Base-by-base conservation (phyloP, 2,329 filamentous ascomycete species). In the Hypoxylon sp. region DNA sequence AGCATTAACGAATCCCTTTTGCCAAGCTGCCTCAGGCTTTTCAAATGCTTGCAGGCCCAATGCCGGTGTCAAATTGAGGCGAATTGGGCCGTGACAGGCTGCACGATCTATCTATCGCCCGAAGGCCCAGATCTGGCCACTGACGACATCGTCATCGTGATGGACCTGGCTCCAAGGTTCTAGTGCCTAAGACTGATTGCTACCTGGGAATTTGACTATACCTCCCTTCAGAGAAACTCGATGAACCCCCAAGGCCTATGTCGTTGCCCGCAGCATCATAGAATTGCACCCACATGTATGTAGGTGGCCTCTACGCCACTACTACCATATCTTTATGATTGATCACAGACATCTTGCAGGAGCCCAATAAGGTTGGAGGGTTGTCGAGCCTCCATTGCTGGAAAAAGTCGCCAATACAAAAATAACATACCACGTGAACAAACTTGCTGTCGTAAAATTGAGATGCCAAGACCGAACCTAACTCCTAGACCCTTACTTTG, bases 341-440 rank as follows among this genome's bases (percentile, higher is more conserved):
- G 53, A 66, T 62, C 65, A 66, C 54, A 53, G 54, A 59, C 61
- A 25, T 17, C 44, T 40, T 48, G 78, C 60, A 53, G 60, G 54
- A 67, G 58, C 48, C 66, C 66, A 69, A 67, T 71, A 53, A 50
- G 57, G 22, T 54, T 35, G 35, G 37, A 64, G 42, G 59, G 54
- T 30, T 57, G 25, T 64, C 61, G 66, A 69, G 62, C 66, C 63
- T 69, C 66, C 66, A 40, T 55, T 48, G 25, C 46, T 51, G 31
- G 42, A 60, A 60, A 48, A 22, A 20, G 61, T 57, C 17, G 25
- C 56, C 37, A 53, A 53, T 56, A 71, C 56, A 70, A 60, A 69
- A 64, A 56, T 65, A 53, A 58, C 56, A 67, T 53, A 63, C 60
- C 69, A 71, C 69, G 69, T 71, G 69, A 71, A 69, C 69, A 61